Conservation (phyloP, 352 stramenopile species). For the Phytophthora citricola region DNA sequence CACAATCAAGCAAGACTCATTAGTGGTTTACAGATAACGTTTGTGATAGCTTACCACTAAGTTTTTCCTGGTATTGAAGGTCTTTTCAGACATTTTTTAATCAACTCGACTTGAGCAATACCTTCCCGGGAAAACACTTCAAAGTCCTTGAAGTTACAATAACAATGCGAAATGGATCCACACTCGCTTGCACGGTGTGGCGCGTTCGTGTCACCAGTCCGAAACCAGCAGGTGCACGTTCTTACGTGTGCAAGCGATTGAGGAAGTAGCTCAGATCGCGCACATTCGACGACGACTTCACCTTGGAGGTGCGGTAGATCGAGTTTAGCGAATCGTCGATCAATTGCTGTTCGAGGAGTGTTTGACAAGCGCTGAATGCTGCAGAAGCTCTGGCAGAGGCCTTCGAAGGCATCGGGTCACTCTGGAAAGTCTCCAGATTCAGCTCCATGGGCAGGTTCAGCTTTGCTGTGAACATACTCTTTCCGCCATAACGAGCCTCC, state of each 20-base stretch:
- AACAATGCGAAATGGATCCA: constrained; percentile 1
- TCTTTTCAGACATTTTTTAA: no score
- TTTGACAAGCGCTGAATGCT: constrained; percentile 66
- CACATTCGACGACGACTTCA: constrained; percentile 40
- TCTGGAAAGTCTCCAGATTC: constrained; percentile 52
- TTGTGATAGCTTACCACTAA: no score
- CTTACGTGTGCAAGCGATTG: constrained; percentile 46
- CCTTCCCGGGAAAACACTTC: not conserved
- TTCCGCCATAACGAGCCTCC: constrained; percentile 38
- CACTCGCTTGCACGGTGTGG: no score
- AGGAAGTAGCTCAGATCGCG: constrained; percentile 69
- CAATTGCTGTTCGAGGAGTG: constrained; percentile 53
- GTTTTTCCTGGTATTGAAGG: no score
- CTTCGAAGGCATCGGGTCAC: constrained; percentile 62
- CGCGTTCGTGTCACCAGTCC: not conserved
- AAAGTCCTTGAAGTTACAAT: not conserved
- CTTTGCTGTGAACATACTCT: constrained; percentile 55
- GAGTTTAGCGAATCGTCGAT: constrained; percentile 80
- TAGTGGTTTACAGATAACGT: not conserved
- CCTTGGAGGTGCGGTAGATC: constrained; percentile 72
- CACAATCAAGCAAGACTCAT: constrained; percentile 7
- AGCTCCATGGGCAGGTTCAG: constrained; percentile 65
- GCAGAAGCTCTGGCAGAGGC: constrained; percentile 58
- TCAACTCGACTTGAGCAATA: not conserved
- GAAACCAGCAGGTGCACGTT: not conserved